Evolutionary conservation across 805 yeast species (phyloP).

Genomic region (Sugiyamaella boreocaroliniensis): DNA sequence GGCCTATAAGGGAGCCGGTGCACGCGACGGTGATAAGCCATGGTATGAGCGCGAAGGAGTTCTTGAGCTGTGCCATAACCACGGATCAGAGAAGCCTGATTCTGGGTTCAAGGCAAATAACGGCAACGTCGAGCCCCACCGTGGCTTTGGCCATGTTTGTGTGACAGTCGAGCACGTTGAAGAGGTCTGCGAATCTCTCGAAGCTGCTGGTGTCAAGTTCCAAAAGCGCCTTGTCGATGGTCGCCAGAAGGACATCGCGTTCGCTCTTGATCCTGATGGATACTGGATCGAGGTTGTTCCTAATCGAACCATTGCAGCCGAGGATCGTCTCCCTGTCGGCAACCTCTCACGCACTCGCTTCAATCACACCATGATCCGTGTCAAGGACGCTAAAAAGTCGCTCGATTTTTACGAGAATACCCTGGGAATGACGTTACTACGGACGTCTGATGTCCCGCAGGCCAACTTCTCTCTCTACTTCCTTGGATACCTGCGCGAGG

Average conservation of each 20-base stretch:
- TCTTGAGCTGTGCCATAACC: conserved; percentile 75
- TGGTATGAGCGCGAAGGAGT: conserved; percentile 51
- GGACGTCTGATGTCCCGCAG: conserved; percentile 47
- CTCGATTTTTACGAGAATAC: conserved; percentile 71
- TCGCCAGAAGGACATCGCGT: conserved; percentile 87
- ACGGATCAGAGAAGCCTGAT: conserved; percentile 59
- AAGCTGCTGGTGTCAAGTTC: conserved; percentile 60
- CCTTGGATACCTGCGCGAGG: conserved; percentile 53
- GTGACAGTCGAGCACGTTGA: conserved; percentile 76
- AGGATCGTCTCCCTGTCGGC: conserved; percentile 17
- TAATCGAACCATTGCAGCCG: conserved; percentile 41
- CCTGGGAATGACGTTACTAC: conserved; percentile 71
- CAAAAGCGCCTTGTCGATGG: conserved; percentile 85
- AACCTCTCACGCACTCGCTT: conserved; percentile 42
- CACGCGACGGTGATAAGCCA: conserved; percentile 35
- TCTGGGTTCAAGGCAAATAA: conserved; percentile 51
- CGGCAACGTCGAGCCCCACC: conserved; percentile 77
- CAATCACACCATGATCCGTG: conserved; percentile 90
- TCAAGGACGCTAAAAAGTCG: conserved; percentile 73
- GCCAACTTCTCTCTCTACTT: conserved; percentile 86
- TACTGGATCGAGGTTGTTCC: conserved; percentile 92
- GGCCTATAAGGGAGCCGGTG: conserved; percentile 44
- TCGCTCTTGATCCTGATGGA: conserved; percentile 91
- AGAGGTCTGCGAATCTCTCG: conserved; percentile 51
- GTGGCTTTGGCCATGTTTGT: conserved; percentile 95